These are phyloP conservation scores for Hibiscus syriacus DNA, from an alignment of 345 rosid species.

Conservation along the genomic window DNA sequence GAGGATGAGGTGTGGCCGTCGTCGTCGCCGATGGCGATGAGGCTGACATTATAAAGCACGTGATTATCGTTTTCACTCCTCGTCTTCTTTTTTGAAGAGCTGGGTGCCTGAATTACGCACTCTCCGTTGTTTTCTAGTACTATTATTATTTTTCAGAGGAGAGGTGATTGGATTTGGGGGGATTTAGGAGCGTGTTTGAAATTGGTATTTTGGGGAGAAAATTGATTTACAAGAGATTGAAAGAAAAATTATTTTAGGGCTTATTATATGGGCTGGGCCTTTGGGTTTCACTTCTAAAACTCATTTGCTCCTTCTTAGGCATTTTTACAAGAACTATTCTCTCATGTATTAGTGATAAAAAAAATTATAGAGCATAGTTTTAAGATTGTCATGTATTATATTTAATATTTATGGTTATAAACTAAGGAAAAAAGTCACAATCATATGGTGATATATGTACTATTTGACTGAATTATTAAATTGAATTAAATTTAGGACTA, in stretches of 20 bases:
- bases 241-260: not conserved
- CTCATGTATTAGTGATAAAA: too few species aligned
- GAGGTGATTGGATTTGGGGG: not conserved
- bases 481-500: too few species aligned
- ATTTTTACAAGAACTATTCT: too few species aligned
- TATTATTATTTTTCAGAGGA: not conserved
- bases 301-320: too few species aligned
- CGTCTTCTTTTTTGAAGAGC: not conserved
- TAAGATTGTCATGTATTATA: too few species aligned
- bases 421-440: too few species aligned
- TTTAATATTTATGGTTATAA: too few species aligned
- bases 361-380: too few species aligned
- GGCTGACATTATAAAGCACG: constrained; percentile 40
- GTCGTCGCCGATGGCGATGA: constrained; percentile 41
- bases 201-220: not conserved
- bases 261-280: not conserved
- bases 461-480: too few species aligned
- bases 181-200: not conserved
- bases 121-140: not conserved
- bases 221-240: not conserved
- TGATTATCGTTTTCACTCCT: not conserved
- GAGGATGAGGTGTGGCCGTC: not conserved
- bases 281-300: too few species aligned
- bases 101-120: not conserved
- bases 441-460: too few species aligned